These are phyloP conservation scores for Croton setiger DNA, from an alignment of 441 rosid species.

Conservation along the genomic window DNA sequence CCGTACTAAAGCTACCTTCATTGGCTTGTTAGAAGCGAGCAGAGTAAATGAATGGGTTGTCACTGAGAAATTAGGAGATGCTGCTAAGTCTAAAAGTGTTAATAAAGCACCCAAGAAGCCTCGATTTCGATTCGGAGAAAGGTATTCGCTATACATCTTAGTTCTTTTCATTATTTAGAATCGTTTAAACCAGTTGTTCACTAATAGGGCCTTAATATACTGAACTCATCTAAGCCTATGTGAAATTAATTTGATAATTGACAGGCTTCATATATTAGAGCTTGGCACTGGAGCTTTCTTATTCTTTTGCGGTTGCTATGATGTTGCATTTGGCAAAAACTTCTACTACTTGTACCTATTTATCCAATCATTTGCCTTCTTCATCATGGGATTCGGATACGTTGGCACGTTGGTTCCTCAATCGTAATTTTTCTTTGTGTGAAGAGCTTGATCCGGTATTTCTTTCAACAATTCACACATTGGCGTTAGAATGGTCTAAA, in stretches of 20 bases:
- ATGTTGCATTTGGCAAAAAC: constrained; percentile 57
- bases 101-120: constrained; percentile 49
- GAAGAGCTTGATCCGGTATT: not conserved
- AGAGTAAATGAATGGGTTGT: constrained; percentile 97
- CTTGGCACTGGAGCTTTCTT: constrained; percentile 65
- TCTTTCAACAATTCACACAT: constrained; percentile 12
- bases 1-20: constrained; percentile 87
- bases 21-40: constrained; percentile 79
- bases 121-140: constrained; percentile 65
- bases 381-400: constrained; percentile 76
- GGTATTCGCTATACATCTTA: constrained; percentile 30
- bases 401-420: constrained; percentile 63
- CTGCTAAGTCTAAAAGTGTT: constrained; percentile 46
- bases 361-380: constrained; percentile 68
- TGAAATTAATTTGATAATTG: no score
- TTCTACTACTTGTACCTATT: constrained; percentile 63
- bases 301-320: constrained; percentile 75
- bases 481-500: not conserved
- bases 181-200: no score
- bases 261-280: constrained; percentile 66
- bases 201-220: no score
- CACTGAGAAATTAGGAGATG: constrained; percentile 84
- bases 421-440: constrained; percentile 13
- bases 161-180: not conserved
- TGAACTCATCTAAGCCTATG: no score